Percentiles rank a stretch among this genome's conserved stretches.
Conservation (phyloP, 1,284 basidiomycete genomes). For the Cryptococcus maquisensis region DNA sequence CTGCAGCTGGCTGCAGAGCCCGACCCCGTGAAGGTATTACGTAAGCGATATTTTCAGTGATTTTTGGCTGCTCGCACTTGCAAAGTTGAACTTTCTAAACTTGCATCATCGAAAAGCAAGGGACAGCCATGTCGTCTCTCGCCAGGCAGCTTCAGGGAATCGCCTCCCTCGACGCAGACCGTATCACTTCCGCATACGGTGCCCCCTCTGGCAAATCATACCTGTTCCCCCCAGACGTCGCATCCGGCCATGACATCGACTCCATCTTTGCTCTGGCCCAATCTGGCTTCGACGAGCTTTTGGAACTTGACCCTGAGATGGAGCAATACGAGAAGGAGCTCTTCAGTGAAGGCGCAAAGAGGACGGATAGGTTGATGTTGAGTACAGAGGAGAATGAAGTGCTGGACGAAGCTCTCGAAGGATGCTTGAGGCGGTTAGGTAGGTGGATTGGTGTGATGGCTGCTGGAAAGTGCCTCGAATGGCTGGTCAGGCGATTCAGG, state of each 20-base stretch:
- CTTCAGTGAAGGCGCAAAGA: slow-evolving; percentile 77
- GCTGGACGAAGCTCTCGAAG: slow-evolving; percentile 52
- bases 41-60: too few relatives aligned
- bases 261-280: slow-evolving; percentile 76
- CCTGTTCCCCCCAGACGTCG: slow-evolving; percentile 78
- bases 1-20: too few relatives aligned
- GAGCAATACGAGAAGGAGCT: slow-evolving; percentile 59
- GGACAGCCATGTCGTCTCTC: slow-evolving; percentile 64
- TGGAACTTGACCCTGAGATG: slow-evolving; percentile 58
- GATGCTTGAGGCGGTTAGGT: slow-evolving; percentile 68
- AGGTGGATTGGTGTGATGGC: slow-evolving; percentile 77
- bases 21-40: too few relatives aligned
- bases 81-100: not conserved
- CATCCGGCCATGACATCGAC: slow-evolving; percentile 77
- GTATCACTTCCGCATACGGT: slow-evolving; percentile 60
- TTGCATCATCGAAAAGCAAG: not conserved
- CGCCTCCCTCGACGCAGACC: slow-evolving; percentile 71
- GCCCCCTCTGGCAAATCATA: slow-evolving; percentile 62
- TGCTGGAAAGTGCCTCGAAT: slow-evolving; percentile 85
- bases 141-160: slow-evolving; percentile 76
- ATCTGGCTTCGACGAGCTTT: slow-evolving; percentile 70
- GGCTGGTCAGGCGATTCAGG: slow-evolving; percentile 92
- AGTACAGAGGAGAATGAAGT: slow-evolving; percentile 60
- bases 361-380: slow-evolving; percentile 74
- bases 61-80: too few relatives aligned